Conservation (phyloP, 257 asterid genomes). For the Avicennia marina region DNA sequence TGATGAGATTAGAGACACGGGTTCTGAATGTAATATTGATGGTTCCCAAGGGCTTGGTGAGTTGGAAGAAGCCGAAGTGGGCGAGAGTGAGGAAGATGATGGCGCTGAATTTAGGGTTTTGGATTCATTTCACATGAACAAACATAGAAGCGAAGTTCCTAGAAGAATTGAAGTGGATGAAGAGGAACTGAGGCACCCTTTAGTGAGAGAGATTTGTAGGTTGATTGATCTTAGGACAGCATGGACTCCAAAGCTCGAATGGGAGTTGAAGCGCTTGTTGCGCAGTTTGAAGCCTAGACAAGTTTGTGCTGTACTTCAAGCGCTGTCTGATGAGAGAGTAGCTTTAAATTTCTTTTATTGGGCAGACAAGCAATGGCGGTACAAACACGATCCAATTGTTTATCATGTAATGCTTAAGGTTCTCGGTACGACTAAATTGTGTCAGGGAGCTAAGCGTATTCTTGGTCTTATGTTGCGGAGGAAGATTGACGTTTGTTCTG, state of each 20-base stretch:
- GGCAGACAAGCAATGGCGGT: constrained; percentile 95
- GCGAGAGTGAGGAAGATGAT: constrained; percentile 24
- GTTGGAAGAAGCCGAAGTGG: constrained; percentile 30
- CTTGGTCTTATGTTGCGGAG: constrained; percentile 66
- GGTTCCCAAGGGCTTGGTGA: constrained; percentile 32
- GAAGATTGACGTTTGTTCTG: constrained; percentile 52
- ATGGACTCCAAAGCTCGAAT: constrained; percentile 74
- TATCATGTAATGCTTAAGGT: constrained; percentile 73
- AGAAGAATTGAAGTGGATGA: constrained; percentile 43
- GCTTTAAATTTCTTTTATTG: constrained; percentile 79
- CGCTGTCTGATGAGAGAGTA: constrained; percentile 76
- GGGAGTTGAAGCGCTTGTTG: constrained; percentile 66
- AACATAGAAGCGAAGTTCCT: constrained; percentile 21
- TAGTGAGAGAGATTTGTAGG: constrained; percentile 72
- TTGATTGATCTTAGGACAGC: constrained; percentile 49
- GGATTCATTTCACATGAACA: constrained; percentile 36
- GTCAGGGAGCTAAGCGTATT: constrained; percentile 90
- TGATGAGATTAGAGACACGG: constrained; percentile 31
- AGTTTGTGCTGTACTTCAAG: constrained; percentile 69
- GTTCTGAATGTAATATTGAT: constrained; percentile 25
- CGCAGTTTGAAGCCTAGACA: constrained; percentile 55
- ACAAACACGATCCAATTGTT: constrained; percentile 63
- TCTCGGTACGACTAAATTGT: constrained; percentile 77
- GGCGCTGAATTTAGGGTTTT: constrained; percentile 55
- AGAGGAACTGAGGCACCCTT: constrained; percentile 69